phyloP scores from a whole-genome alignment of 306 rosid genomes.

The Gastrolobium villosum region DNA sequence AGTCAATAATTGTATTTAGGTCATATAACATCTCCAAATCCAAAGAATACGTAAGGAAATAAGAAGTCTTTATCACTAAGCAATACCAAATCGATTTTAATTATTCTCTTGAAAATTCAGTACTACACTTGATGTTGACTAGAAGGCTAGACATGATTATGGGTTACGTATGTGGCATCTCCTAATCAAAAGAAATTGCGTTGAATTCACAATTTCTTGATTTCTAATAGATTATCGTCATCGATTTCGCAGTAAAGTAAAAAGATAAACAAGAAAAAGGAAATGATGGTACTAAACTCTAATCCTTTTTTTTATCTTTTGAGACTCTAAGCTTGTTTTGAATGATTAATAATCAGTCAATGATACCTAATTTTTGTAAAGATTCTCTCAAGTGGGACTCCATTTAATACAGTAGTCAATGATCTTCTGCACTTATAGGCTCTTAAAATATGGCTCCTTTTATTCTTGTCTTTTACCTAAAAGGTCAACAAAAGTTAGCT shows the following conservation, averaged over 20 bases:
- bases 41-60: not conserved
- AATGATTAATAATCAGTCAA: conserved; percentile 50
- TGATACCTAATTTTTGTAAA: conserved; percentile 39
- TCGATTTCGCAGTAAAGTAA: conserved; percentile 2
- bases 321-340: conserved; percentile 37
- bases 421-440: conserved; percentile 23
- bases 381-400: conserved; percentile 45
- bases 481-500: conserved; percentile 53
- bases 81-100: not conserved
- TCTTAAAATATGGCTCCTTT: conserved; percentile 2
- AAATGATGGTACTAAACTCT: conserved; percentile 43
- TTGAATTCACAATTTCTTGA: not conserved
- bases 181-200: not conserved
- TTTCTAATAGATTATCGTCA: conserved; percentile 32
- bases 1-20: not conserved
- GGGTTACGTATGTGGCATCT: conserved; percentile 12
- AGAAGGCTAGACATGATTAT: conserved; percentile 9
- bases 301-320: conserved; percentile 45
- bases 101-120: not conserved
- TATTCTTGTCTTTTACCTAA: not conserved
- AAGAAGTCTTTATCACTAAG: not conserved
- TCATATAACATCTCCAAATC: not conserved
- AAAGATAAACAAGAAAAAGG: conserved; percentile 22
- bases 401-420: conserved; percentile 42
- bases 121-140: conserved; percentile 20